Base-by-base conservation (phyloP, 2,329 filamentous ascomycete genomes). In the Clonostachys rosea region DNA sequence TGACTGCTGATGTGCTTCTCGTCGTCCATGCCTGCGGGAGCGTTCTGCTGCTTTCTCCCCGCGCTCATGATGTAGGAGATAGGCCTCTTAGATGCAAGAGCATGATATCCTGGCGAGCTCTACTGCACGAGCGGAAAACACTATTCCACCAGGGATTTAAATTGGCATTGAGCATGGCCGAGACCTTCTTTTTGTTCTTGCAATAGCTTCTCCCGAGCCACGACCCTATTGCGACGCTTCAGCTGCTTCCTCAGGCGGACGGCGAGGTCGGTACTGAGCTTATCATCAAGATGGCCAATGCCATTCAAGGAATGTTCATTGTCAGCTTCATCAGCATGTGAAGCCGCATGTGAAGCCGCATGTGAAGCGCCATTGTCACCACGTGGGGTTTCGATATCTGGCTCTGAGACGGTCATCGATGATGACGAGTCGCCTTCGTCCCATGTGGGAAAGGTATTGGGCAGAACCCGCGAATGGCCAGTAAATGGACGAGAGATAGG, bases 391-490 rank as follows among this genome's bases (percentile, higher is more conserved):
- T 36, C 44, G 9, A 17, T 39, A 16, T 49, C 47, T 6, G 47
- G 43, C 20, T 49, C 47, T n/a, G 44, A 43, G 17, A 46, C 43
- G 24, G 47, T 49, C 14, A 45, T 13, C 20, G 47, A 48, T 18
- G 47, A 48, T 14, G 36, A 35, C 24, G 24, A 30, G 24, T 30
- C 24, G 9, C 24, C 24, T 30, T 30, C 34, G 5, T 45, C 43
- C 40, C 44, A 49, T 9, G 20, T 34, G 8, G 40, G 46, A 14
- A 37, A 44, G 12, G 30, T 11, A 14, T 12, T 9, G 4, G 20
- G 37, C 14, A 40, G n/a, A 6, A 33, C 30, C 12, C 30, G n/a
- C 24, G 35, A 37, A 33, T 34, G 33, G 42, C 33, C 30, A 36
- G 41, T n/a, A 11, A 34, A 35, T 39, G 24, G 33, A 12, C 12